A percentile compares a stretch with the other conserved stretches of the same genome.
Evolutionary conservation across 805 yeast species (phyloP).

Genomic region (Wickerhamomyces chambardii): DNA sequence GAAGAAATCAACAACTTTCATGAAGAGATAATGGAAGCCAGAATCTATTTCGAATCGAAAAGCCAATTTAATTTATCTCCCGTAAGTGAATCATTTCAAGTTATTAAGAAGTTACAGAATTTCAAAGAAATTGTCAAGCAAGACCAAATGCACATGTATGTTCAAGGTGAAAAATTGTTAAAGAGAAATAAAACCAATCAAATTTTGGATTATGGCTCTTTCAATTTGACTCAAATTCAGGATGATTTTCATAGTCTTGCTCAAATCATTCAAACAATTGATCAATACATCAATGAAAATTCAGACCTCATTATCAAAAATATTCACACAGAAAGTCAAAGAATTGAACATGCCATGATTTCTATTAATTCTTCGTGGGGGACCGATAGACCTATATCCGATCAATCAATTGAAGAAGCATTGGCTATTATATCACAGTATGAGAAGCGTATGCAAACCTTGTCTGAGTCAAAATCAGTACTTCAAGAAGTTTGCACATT

Average conservation of each 20-base stretch:
- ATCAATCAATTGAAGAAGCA: conserved; percentile 38
- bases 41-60: conserved; percentile 26
- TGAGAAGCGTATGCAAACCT: conserved; percentile 10
- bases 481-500: conserved; percentile 24
- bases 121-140: conserved; percentile 16
- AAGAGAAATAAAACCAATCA: not conserved
- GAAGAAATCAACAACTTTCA: conserved; percentile 21
- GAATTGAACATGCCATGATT: conserved; percentile 26
- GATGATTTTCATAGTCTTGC: conserved; percentile 32
- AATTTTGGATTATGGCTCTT: not conserved
- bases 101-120: conserved; percentile 29
- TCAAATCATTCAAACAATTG: conserved; percentile 27
- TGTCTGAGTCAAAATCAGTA: conserved; percentile 7
- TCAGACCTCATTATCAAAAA: conserved; percentile 31
- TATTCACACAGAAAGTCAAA: conserved; percentile 29
- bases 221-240: conserved; percentile 34
- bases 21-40: conserved; percentile 21
- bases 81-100: conserved; percentile 24
- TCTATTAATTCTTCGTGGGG: too few species aligned
- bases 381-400: too few species aligned
- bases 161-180: conserved; percentile 19
- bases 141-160: conserved; percentile 10
- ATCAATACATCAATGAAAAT: conserved; percentile 29
- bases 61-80: conserved; percentile 24
- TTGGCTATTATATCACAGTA: conserved; percentile 21